Percentiles rank a stretch among this genome's conserved stretches.
phyloP scores from a whole-genome alignment of 2,329 filamentous ascomycete species.

The Botrytis porri region DNA sequence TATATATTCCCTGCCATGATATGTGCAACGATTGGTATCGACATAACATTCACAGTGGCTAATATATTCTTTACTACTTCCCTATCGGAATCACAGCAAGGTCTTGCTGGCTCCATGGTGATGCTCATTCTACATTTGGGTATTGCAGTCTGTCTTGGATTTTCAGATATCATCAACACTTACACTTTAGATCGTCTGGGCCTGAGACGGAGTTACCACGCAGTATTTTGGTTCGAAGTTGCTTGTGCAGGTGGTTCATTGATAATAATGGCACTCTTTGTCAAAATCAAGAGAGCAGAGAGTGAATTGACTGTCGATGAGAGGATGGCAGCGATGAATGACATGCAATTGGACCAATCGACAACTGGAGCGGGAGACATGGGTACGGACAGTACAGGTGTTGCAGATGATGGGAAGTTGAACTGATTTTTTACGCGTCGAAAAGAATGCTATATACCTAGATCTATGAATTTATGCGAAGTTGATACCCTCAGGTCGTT shows the following conservation, averaged over 20 bases:
- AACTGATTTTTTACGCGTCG: neutral
- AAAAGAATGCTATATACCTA: neutral
- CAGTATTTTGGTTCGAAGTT: conserved; percentile 65
- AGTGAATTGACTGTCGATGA: conserved; percentile 58
- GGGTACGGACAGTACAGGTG: neutral
- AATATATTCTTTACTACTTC: conserved; percentile 77
- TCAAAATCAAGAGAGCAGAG: conserved; percentile 52
- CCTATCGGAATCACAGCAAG: conserved; percentile 64
- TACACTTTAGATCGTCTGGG: conserved; percentile 40
- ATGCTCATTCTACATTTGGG: conserved; percentile 70
- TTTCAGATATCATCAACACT: conserved; percentile 63
- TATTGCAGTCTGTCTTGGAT: conserved; percentile 67
- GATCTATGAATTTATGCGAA: conserved; percentile 11
- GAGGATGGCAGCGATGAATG: conserved; percentile 38
- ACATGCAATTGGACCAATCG: neutral
- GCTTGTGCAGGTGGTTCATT: conserved; percentile 53
- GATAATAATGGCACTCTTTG: conserved; percentile 49
- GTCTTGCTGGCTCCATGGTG: conserved; percentile 67
- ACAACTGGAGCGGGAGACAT: neutral
- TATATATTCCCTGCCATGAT: conserved; percentile 71
- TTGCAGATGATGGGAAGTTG: conserved; percentile 2
- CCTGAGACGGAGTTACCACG: conserved; percentile 54
- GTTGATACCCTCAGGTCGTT: conserved; percentile 12
- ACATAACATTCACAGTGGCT: conserved; percentile 71
- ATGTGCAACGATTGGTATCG: conserved; percentile 68